phyloP scores from a whole-genome alignment of 805 yeast species.

The Wickerhamiella kurtzmanii region DNA sequence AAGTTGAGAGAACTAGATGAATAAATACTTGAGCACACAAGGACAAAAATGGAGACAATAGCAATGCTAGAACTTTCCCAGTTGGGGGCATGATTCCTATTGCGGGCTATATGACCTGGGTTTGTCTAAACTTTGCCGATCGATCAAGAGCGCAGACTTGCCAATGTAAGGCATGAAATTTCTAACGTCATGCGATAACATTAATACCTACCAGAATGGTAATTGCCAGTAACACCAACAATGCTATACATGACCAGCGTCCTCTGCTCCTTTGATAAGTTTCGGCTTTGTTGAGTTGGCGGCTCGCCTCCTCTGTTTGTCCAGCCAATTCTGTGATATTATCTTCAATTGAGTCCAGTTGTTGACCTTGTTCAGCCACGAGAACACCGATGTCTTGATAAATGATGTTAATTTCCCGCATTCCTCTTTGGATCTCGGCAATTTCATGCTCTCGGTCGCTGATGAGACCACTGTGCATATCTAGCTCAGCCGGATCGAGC shows the following conservation, averaged over 20 bases:
- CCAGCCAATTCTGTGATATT: slow-evolving; percentile 51
- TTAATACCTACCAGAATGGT: slow-evolving; percentile 35
- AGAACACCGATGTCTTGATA: slow-evolving; percentile 67
- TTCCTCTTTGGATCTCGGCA: slow-evolving; percentile 58
- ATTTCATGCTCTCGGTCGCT: slow-evolving; percentile 67
- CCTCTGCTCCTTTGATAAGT: slow-evolving; percentile 56
- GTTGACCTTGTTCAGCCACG: slow-evolving; percentile 74
- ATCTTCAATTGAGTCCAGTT: slow-evolving; percentile 71
- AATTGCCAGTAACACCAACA: slow-evolving; percentile 46
- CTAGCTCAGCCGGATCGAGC: slow-evolving; percentile 21
- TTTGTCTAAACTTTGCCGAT: too few species aligned
- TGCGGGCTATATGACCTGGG: too few species aligned
- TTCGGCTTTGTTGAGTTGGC: slow-evolving; percentile 61
- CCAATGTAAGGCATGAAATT: too few species aligned
- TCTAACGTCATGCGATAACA: slow-evolving; percentile 5
- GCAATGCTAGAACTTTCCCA: too few species aligned
- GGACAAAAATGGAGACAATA: neutral
- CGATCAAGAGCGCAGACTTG: too few species aligned
- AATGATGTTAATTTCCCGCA: slow-evolving; percentile 71
- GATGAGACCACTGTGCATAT: slow-evolving; percentile 28
- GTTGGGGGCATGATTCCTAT: too few species aligned
- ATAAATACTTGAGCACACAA: neutral
- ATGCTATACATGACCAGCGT: slow-evolving; percentile 58
- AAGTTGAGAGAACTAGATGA: neutral
- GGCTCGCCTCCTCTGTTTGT: slow-evolving; percentile 56